Evolutionary conservation across 2,329 filamentous ascomycete species (phyloP).

Genomic region (Hypoxylon sp.): DNA sequence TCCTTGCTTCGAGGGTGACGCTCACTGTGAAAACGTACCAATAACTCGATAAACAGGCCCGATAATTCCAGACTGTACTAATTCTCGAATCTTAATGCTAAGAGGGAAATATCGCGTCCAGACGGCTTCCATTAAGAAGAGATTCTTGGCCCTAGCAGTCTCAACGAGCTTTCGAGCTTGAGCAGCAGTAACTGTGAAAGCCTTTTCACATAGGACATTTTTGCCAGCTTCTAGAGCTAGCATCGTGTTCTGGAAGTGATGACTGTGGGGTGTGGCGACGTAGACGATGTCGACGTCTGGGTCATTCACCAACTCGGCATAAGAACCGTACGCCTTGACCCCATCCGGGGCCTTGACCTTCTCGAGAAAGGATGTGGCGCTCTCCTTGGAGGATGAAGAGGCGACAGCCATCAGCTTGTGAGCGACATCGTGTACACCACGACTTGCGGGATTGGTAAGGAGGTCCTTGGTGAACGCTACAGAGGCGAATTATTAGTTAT

Average conservation of each 20-base stretch:
- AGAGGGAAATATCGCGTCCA: constrained; percentile 93
- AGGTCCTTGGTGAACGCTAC: constrained; percentile 82
- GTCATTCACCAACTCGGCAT: constrained; percentile 84
- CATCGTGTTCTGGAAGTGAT: constrained; percentile 93
- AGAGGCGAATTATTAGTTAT: constrained; percentile 10
- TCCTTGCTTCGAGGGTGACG: background rate
- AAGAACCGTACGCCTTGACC: constrained; percentile 83
- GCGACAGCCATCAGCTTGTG: constrained; percentile 86
- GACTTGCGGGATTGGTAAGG: constrained; percentile 78
- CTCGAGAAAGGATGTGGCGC: constrained; percentile 80
- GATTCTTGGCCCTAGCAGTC: constrained; percentile 78
- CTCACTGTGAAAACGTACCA: constrained; percentile 56
- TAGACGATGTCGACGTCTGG: constrained; percentile 88
- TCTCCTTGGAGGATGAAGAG: constrained; percentile 79
- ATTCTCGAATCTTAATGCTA: constrained; percentile 80
- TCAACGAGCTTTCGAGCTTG: constrained; percentile 81
- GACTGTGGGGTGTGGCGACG: constrained; percentile 90
- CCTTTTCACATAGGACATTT: constrained; percentile 91
- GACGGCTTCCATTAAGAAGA: constrained; percentile 88
- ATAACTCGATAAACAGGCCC: constrained; percentile 74
- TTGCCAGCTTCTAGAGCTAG: constrained; percentile 88
- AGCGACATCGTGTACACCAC: constrained; percentile 78
- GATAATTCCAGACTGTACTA: constrained; percentile 69
- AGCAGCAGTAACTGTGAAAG: constrained; percentile 85
- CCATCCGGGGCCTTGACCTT: constrained; percentile 77